Conservation (phyloP, 179 eudicot species). For the Spinacia oleracea region DNA sequence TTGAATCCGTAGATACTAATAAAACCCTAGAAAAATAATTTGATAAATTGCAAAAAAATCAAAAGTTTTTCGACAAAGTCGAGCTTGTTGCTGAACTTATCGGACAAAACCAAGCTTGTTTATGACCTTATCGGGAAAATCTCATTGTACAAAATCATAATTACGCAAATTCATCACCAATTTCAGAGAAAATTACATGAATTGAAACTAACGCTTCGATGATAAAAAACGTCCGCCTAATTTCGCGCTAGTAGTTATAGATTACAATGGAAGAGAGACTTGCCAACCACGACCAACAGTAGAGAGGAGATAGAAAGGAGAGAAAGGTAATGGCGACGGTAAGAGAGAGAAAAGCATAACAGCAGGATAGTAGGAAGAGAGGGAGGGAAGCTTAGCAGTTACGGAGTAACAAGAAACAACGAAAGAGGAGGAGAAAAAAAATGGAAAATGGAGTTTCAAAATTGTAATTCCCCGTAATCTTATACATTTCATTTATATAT, state of each 20-base stretch:
- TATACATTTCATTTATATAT: no score
- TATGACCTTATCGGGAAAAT: no score
- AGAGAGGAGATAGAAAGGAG: no score
- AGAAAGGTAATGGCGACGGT: no score
- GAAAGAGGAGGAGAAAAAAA: no score
- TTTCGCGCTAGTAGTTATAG: not conserved
- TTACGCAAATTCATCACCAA: not conserved
- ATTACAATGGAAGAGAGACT: not conserved
- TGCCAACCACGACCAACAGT: not conserved
- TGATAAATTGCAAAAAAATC: not conserved
- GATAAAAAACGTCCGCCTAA: not conserved
- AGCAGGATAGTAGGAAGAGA: no score
- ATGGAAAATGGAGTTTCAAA: no score
- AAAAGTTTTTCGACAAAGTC: not conserved
- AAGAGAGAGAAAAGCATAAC: no score
- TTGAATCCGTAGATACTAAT: not conserved
- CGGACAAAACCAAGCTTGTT: not conserved
- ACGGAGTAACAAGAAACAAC: no score
- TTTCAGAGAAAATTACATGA: not conserved
- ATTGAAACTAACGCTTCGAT: not conserved
- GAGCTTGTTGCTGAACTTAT: not conserved
- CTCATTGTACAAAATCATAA: no score
- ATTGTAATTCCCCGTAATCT: no score
- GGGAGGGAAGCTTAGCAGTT: no score
- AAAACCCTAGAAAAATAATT: not conserved